Conservation (phyloP, 169 alveolate genomes). For the Ichthyophthirius multifiliis region DNA sequence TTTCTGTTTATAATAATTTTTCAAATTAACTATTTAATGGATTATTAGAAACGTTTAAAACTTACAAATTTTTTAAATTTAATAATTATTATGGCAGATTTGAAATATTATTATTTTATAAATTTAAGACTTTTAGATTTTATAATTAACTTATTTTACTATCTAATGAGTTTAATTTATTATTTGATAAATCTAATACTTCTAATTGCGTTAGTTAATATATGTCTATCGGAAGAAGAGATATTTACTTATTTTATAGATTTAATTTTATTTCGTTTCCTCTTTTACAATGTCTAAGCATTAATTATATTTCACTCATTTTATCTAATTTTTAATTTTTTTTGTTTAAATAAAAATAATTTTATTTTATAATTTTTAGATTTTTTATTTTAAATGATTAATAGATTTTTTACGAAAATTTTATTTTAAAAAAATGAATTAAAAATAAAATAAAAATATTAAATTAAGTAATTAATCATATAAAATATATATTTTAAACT, state of each 20-base stretch:
- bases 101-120: slow-evolving; percentile 35
- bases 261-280: slow-evolving; percentile 55
- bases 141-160: slow-evolving; percentile 29
- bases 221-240: slow-evolving; percentile 66
- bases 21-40: slow-evolving; percentile 31
- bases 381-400: too few relatives aligned
- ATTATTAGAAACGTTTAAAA: slow-evolving; percentile 37
- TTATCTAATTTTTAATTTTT: not conserved
- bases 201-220: slow-evolving; percentile 41
- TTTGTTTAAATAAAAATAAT: too few relatives aligned
- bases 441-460: too few relatives aligned
- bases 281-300: slow-evolving; percentile 68
- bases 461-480: too few relatives aligned
- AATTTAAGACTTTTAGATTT: slow-evolving; percentile 43
- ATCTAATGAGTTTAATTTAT: slow-evolving; percentile 42
- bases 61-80: slow-evolving; percentile 41
- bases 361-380: too few relatives aligned
- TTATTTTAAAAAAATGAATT: too few relatives aligned
- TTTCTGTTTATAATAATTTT: not conserved
- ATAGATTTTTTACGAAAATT: too few relatives aligned
- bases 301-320: slow-evolving; percentile 69
- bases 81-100: slow-evolving; percentile 42
- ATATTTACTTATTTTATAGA: slow-evolving; percentile 48
- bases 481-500: too few relatives aligned
- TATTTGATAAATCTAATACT: slow-evolving; percentile 56